Evolutionary conservation across 2,329 filamentous ascomycete genomes (phyloP).

Genomic region (Cladophialophora carrionii): DNA sequence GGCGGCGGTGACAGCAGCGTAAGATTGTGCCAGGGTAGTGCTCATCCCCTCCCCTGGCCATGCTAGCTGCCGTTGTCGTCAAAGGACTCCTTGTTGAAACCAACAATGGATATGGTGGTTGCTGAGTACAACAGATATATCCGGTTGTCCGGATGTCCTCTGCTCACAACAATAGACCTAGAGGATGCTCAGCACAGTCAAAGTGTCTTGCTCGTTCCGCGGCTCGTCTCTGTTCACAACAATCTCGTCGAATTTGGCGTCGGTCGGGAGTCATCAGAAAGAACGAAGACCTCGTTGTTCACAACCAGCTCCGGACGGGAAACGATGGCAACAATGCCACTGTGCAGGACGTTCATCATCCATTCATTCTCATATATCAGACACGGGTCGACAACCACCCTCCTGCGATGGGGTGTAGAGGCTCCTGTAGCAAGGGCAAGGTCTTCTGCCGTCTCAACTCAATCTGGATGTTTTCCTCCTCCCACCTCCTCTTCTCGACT

Average conservation of each 20-base stretch:
- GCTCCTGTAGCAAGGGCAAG: constrained; percentile 32
- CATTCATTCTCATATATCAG: constrained; percentile 6
- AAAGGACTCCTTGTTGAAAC: not conserved
- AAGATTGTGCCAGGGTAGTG: not conserved
- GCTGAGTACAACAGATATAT: not conserved
- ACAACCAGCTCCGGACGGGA: not conserved
- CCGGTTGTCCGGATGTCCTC: not conserved
- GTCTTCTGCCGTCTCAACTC: constrained; percentile 38
- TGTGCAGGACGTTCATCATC: constrained; percentile 10
- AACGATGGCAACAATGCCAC: not conserved
- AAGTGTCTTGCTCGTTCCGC: not conserved
- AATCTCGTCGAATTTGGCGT: not conserved
- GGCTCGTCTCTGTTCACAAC: not conserved
- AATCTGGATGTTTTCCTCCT: constrained; percentile 37
- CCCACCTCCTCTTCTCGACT: constrained; percentile 35
- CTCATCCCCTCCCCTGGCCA: not conserved
- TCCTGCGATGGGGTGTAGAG: constrained; percentile 25
- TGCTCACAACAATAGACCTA: not conserved
- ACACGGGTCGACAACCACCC: constrained; percentile 20
- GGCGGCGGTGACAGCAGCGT: not conserved
- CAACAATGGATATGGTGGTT: not conserved
- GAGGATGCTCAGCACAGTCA: not conserved
- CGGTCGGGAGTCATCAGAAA: not conserved
- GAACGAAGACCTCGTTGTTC: not conserved
- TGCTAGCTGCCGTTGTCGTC: not conserved